Evolutionary conservation across 192 early-diverging fungal species (phyloP), one percentile per base, ranked within the genome.

Genomic region (Coemansia furcata): DNA sequence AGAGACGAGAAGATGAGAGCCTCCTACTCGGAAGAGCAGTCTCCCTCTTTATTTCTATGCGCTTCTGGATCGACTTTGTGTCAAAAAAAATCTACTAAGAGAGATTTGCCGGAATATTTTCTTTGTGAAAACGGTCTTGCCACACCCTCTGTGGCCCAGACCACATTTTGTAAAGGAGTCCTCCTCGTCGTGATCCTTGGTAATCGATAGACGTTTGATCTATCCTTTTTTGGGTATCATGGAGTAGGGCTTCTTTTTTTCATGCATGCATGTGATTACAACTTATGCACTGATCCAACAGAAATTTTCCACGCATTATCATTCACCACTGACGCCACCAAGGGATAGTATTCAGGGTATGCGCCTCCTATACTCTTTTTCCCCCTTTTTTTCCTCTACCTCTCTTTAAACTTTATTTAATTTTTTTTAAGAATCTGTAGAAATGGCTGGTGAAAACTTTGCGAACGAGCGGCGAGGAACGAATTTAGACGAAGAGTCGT

Each of bases 401-500:
- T 17, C n/a, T 54, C 5, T 54, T 54, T 29, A 26, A 26, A 26
- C 23, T 26, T 12, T 30, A 12, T 52, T 30, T 10, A 11, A 14
- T 30, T 4, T 11, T 50, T 52, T 54, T 47, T 5, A n/a, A 17
- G 19, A 47, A 47, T 19, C 44, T 47, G 8, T 21, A 9, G 12
- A 30, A 54, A 54, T 54, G 50, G 4, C 50, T 12, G 50, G 50
- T 26, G 50, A 54, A 26, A 54, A 14, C 23, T 54, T 11, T 30
- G 50, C 50, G 50, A 30, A 26, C 7, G 50, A 54, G 50, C 50
- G 29, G 50, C 50, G 11, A 30, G 50, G 50, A 26, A 29, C 26
- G 26, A 30, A 54, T 30, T 30, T 30, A 15, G 50, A 30, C 12
- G 60, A 43, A 39, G 68, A 69, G 50, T 65, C 50, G 33, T 76